A percentile compares a stretch with the other conserved stretches of the same genome.
Conservation (phyloP, 106 monocot species). For the Cymbidium sinense region DNA sequence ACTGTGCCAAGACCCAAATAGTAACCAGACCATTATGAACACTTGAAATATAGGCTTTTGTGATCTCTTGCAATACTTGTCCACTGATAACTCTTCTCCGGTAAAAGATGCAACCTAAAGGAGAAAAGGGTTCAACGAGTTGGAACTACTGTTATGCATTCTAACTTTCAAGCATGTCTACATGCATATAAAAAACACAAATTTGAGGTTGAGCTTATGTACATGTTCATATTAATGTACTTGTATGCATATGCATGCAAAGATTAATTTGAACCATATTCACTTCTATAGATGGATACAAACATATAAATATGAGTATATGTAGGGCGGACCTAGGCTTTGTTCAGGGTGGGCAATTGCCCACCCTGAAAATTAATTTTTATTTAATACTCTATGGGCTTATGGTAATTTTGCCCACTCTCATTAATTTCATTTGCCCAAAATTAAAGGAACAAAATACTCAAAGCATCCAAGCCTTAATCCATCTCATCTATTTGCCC, state of each 20-base stretch:
- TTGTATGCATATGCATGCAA: neutral
- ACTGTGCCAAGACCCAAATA: constrained; percentile 57
- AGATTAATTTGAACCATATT: too few relatives aligned
- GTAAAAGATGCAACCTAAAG: constrained; percentile 67
- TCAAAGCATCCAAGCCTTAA: too few relatives aligned
- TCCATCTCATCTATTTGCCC: too few relatives aligned
- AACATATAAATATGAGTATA: too few relatives aligned
- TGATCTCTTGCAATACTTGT: constrained; percentile 35
- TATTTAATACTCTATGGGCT: too few relatives aligned
- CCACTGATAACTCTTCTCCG: constrained; percentile 44
- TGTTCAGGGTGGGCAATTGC: too few relatives aligned
- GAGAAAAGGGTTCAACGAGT: neutral
- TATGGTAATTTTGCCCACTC: too few relatives aligned
- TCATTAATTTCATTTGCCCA: too few relatives aligned
- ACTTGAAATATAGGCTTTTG: constrained; percentile 37
- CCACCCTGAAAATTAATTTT: too few relatives aligned
- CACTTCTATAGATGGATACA: too few relatives aligned
- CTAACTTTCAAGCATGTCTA: neutral
- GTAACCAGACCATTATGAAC: constrained; percentile 45
- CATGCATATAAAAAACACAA: neutral
- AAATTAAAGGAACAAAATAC: too few relatives aligned
- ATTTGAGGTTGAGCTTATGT: neutral
- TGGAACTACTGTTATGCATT: neutral
- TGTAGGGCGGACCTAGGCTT: too few relatives aligned
- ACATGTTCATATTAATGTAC: neutral